Conservation (phyloP, 371 early-diverging fungal genomes). For the Mucor piriformis region DNA sequence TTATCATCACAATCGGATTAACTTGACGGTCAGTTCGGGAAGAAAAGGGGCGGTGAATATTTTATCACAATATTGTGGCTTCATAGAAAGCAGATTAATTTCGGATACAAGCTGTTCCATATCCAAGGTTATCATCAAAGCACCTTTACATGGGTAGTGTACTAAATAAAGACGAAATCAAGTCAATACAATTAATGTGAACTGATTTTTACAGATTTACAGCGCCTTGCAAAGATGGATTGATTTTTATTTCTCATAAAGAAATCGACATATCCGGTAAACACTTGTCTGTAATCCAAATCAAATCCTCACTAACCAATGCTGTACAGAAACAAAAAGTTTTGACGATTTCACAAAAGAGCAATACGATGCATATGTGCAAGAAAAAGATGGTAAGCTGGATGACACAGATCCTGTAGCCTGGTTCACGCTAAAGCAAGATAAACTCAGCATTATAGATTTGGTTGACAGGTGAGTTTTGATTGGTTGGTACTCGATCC, state of each 20-base stretch:
- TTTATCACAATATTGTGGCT: constrained; percentile 23
- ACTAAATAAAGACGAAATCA: background rate
- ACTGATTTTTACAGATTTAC: constrained; percentile 14
- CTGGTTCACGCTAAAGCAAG: constrained; percentile 18
- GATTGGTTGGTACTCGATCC: background rate
- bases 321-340: constrained; percentile 7
- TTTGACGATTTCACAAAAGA: constrained; percentile 27
- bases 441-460: constrained; percentile 8
- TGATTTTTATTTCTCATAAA: constrained; percentile 25
- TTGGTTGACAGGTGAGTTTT: constrained; percentile 1
- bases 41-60: constrained; percentile 28
- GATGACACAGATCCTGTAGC: constrained; percentile 25
- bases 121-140: constrained; percentile 20
- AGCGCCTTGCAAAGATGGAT: constrained; percentile 30
- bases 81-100: constrained; percentile 13
- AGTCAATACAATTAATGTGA: background rate
- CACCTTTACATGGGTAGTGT: constrained; percentile 25
- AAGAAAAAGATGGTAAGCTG: constrained; percentile 5
- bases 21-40: constrained; percentile 26
- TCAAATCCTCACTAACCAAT: too few species aligned
- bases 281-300: too few species aligned
- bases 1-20: too few species aligned
- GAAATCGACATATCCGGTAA: constrained; percentile 23
- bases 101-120: constrained; percentile 23
- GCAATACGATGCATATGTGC: constrained; percentile 15